Evolutionary conservation across 495 filamentous ascomycete genomes (phyloP).

Genomic region (Aspergillus nanangensis): DNA sequence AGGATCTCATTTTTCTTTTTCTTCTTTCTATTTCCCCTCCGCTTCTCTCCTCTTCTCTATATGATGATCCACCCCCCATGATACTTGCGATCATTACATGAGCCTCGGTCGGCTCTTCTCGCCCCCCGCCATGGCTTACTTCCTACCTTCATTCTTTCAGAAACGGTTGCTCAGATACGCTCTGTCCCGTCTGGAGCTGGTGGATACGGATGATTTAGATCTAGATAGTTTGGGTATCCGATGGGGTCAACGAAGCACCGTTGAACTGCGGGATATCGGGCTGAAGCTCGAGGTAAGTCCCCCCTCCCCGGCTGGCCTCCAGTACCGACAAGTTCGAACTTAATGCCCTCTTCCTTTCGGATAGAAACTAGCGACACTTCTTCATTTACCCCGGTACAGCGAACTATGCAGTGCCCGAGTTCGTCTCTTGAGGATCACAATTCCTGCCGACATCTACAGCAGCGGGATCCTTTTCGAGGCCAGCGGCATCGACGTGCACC

Average conservation of each 20-base stretch:
- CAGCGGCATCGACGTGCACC: slow-evolving; percentile 67
- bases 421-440: slow-evolving; percentile 63
- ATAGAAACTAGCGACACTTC: slow-evolving; percentile 70
- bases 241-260: slow-evolving; percentile 67
- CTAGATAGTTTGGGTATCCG: slow-evolving; percentile 74
- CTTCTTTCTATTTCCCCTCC: neutral
- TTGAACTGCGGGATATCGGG: slow-evolving; percentile 79
- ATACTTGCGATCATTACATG: slow-evolving; percentile 20
- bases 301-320: too few species aligned
- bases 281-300: slow-evolving; percentile 63
- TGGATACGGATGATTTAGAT: slow-evolving; percentile 78
- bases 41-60: slow-evolving; percentile 7
- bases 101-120: slow-evolving; percentile 27
- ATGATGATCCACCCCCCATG: slow-evolving; percentile 27
- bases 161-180: slow-evolving; percentile 79
- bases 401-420: slow-evolving; percentile 67
- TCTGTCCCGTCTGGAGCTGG: slow-evolving; percentile 69
- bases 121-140: slow-evolving; percentile 42
- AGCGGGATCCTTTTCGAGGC: slow-evolving; percentile 74
- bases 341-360: too few species aligned
- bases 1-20: neutral
- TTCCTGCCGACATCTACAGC: slow-evolving; percentile 77
- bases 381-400: slow-evolving; percentile 66
- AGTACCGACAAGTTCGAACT: too few species aligned
- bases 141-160: slow-evolving; percentile 73